Percentiles rank a stretch among this genome's conserved stretches.
phyloP scores from a whole-genome alignment of 148 eudicot species.

The Linanthus parryae region DNA sequence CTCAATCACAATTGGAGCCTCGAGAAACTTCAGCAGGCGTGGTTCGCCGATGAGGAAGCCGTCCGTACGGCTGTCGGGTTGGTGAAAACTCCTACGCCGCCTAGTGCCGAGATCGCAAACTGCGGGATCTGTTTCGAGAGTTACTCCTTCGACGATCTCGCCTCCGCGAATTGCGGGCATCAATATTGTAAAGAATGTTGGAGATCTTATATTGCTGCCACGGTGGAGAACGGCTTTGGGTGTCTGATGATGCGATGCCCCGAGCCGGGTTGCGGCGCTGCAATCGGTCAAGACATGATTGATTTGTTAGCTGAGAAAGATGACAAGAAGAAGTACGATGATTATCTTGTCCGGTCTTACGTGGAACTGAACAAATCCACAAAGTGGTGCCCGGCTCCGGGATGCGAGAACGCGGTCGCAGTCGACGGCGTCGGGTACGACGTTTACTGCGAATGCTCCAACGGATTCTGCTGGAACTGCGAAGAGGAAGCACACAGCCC shows the following conservation, averaged over 20 bases:
- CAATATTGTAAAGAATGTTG: background rate
- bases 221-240: background rate
- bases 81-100: background rate
- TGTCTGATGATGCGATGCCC: conserved; percentile 5
- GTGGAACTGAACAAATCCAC: background rate
- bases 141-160: too few relatives aligned
- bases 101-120: background rate
- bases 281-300: background rate
- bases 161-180: background rate
- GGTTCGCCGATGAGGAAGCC: background rate
- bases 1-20: background rate
- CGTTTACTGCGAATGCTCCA: background rate
- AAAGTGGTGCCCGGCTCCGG: conserved; percentile 7
- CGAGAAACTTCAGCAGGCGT: background rate
- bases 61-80: background rate
- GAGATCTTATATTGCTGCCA: background rate
- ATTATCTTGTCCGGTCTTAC: background rate
- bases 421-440: background rate
- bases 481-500: conserved; percentile 3
- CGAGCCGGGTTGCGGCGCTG: background rate
- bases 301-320: background rate
- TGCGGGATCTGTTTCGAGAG: background rate
- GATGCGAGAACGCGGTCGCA: background rate
- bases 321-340: background rate
- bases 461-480: conserved; percentile 9